Evolutionary conservation across 805 yeast genomes (phyloP), one percentile per base, ranked within the genome.

Genomic region (fission yeast (Schizosaccharomyces pombe)): DNA sequence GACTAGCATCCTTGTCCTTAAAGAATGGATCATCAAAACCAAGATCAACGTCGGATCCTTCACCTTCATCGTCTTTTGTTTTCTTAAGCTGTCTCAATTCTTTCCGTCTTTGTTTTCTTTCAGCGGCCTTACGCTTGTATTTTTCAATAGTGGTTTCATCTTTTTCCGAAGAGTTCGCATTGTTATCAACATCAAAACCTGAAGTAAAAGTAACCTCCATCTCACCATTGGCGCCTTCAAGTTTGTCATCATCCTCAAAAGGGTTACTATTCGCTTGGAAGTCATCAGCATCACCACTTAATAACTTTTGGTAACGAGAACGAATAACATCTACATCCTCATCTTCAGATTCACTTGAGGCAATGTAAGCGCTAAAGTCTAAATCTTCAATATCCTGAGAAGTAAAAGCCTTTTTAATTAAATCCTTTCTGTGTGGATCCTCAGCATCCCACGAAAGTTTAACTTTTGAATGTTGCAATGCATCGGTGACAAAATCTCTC

Each of bases 401-500:
- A 52, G 85, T 78, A 65, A 91, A 89, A 5, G 86, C 85, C 60
- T 81, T 79, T 14, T 82, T 74, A 1, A 95, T 75, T 55, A 87
- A 65, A 56, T 81, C 77, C 16, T 77, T 66, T 62, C 98, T 76
- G 62, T 86, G 96, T 56, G 79, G 80, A 5, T 98, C 97, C 0
- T 97, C 93, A 68, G 89, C 97, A 67, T 91, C 98, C 98, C 98
- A 91, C 0, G 97, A 87, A 60, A 91, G 72, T 65, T 85, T 87
- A 53, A 91, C 98, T 62, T 87, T 91, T 14, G 97, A 87, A 64
- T 86, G 95, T 65, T 91, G 95, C 57, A 91, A 72, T 0, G 98
- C 98, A 68, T 85, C 96, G 2, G 98, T 91, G 31, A 84, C 83
- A 66, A 91, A 91, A 8, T 74, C 71, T 55, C 72, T 72, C 19